Evolutionary conservation across 2,329 filamentous ascomycete genomes (phyloP).

Genomic region (Immersiporthe knoxdaviesiana): DNA sequence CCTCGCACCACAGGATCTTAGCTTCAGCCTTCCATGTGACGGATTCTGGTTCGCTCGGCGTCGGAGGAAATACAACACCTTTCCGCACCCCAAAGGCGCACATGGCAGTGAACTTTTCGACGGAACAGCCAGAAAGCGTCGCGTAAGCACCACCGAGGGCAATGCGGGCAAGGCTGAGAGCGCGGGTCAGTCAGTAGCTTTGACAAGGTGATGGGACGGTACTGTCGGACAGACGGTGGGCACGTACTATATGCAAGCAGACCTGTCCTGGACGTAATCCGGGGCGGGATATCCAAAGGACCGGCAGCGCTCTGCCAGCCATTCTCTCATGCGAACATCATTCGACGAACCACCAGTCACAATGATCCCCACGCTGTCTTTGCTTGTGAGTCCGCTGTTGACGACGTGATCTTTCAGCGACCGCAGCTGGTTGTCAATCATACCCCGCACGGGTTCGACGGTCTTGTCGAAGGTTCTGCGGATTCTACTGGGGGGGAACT

Average conservation of each 20-base stretch:
- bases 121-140: background rate
- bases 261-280: background rate
- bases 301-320: background rate
- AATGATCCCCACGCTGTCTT: background rate
- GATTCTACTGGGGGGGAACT: background rate
- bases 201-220: background rate
- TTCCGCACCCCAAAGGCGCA: background rate
- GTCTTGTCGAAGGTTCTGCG: background rate
- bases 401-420: background rate
- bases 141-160: background rate
- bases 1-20: background rate
- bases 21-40: background rate
- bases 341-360: background rate
- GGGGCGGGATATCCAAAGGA: background rate
- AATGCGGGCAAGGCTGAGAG: background rate
- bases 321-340: background rate
- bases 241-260: background rate
- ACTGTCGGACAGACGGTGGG: background rate
- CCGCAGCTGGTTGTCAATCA: background rate
- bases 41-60: background rate
- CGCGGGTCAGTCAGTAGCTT: background rate
- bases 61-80: background rate
- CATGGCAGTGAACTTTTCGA: background rate
- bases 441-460: background rate
- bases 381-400: background rate